Evolutionary conservation across 2,329 filamentous ascomycete species (phyloP).

Genomic region (Metarhizium brunneum): DNA sequence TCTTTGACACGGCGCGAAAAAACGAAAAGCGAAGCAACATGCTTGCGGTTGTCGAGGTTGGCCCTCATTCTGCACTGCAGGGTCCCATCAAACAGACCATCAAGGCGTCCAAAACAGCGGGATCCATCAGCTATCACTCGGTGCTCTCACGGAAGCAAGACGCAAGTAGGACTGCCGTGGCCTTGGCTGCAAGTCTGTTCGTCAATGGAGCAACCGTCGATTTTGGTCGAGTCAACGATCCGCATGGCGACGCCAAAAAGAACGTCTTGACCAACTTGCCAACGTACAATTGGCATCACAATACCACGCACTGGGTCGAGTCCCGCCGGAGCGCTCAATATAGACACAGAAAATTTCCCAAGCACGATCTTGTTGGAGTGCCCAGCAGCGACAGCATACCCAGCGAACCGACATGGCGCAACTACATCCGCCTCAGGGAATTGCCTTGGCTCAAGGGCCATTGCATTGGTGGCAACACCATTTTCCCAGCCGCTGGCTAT

Average conservation of each 20-base stretch:
- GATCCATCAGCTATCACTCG: constrained; percentile 31
- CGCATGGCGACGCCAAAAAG: too few relatives aligned
- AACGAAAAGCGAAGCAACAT: constrained; percentile 17
- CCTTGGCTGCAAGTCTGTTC: constrained; percentile 34
- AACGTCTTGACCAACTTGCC: too few relatives aligned
- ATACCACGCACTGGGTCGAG: too few relatives aligned
- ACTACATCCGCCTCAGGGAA: constrained; percentile 36
- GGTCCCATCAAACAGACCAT: constrained; percentile 40
- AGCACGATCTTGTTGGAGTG: too few relatives aligned
- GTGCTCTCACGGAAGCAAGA: constrained; percentile 43
- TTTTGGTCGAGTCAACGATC: constrained; percentile 19
- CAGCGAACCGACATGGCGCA: constrained; percentile 38
- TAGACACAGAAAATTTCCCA: too few relatives aligned
- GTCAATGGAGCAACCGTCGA: constrained; percentile 33
- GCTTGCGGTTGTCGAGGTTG: constrained; percentile 30
- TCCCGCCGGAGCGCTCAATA: too few relatives aligned
- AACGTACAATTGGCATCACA: too few relatives aligned
- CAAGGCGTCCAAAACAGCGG: constrained; percentile 31
- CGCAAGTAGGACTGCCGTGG: constrained; percentile 33
- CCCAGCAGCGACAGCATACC: constrained; percentile 19
- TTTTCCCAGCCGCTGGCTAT: constrained; percentile 46
- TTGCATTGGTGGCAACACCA: constrained; percentile 43
- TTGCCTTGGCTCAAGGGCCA: constrained; percentile 51
- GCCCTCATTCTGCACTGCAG: constrained; percentile 39
- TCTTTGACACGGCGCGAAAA: constrained; percentile 28